Evolutionary conservation across 169 alveolate genomes (phyloP), one percentile per base, ranked within the genome.

Genomic region (Amoebophrya sp.): DNA sequence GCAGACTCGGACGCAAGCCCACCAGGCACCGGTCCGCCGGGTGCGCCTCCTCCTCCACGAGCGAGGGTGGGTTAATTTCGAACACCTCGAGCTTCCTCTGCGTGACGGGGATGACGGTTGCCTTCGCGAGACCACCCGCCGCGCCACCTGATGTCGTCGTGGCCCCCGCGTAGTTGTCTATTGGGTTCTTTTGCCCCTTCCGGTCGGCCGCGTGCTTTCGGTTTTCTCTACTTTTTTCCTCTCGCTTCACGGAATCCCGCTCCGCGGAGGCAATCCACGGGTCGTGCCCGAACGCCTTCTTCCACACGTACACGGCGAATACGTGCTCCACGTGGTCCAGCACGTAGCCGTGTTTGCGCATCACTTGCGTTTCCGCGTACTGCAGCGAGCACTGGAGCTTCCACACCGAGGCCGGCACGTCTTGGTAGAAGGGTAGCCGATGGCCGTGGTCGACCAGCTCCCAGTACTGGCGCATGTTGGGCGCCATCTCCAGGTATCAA

Each of bases 321-420:
- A 32, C 0, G 40, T 77, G 89, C 89, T 77, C 89, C 40, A 77
- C 40, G 40, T 77, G 89, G 40, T n/a, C 39, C 40, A 77, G 89
- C 18, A 23, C 40, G 89, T 77, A 77, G 40, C 89, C 89, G 89
- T 77, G 89, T n/a, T 77, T 77, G 40, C n/a, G 89, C 89, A 77
- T 23, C 14, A 77, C n/a, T 2, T 35, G 12, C 35, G 32, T 32
- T 2, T 77, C 89, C 40, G 40, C 40, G 40, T 0, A 77, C 39
- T 23, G 32, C 40, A 77, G 89, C 40, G 89, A 77, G 23, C 89
- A 77, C 89, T 77, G 89, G 7, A 32, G 25, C 40, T 35, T 0
- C 89, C 89, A 77, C 18, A 35, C 25, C 89, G 89, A 0, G 23
- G 89, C 0, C 40, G 0, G 14, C 89, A 0, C n/a, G 40, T 77